Evolutionary conservation across 2,329 filamentous ascomycete species (phyloP).

Genomic region (Ophiostoma ips): DNA sequence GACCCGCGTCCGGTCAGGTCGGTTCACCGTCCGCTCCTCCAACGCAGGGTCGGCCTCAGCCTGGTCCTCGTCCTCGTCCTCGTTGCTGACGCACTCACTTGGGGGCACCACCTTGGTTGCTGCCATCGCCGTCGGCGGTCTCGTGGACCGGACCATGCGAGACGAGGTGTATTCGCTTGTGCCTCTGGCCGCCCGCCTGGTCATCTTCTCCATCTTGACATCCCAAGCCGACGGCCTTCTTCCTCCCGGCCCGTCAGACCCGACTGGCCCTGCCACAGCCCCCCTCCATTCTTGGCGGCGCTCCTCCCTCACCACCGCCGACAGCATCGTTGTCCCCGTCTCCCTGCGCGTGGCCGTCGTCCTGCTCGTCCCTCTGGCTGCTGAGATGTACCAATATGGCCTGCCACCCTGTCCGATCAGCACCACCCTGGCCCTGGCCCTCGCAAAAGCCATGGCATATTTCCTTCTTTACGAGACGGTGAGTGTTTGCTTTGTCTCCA

Average conservation of each 20-base stretch:
- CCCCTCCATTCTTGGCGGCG: not conserved
- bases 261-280: too few relatives aligned
- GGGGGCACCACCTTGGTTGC: too few relatives aligned
- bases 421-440: constrained; percentile 15
- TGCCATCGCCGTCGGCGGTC: not conserved
- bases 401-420: not conserved
- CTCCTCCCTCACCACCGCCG: not conserved
- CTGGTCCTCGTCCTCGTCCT: too few relatives aligned
- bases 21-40: too few relatives aligned
- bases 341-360: not conserved
- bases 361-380: not conserved
- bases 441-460: constrained; percentile 23
- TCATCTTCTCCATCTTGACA: not conserved
- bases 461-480: constrained; percentile 22
- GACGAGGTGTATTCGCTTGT: not conserved
- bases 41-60: too few relatives aligned
- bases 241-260: not conserved
- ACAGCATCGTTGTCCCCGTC: not conserved
- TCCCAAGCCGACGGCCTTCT: not conserved
- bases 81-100: too few relatives aligned
- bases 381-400: not conserved
- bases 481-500: too few relatives aligned
- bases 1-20: too few relatives aligned
- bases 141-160: not conserved
- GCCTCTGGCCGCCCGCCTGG: not conserved